Evolutionary conservation across 2,329 filamentous ascomycete genomes (phyloP).

Genomic region (Endothia cerciana): DNA sequence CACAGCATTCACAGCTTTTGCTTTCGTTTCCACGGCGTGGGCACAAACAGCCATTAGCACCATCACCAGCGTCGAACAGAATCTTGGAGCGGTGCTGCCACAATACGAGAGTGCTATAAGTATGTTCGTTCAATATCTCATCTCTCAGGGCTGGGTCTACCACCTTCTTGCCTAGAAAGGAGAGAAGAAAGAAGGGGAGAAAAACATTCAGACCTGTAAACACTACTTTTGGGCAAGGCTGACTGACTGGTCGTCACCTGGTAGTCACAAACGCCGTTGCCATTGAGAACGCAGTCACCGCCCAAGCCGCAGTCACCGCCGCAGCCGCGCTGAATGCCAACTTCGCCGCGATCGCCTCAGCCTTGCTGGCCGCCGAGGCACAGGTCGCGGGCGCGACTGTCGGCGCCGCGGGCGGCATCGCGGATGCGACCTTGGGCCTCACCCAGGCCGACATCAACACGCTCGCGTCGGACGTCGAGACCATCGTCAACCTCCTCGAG

Average conservation of each 20-base stretch:
- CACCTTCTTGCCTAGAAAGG: neutral
- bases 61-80: neutral
- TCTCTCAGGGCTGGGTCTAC: neutral
- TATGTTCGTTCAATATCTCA: neutral
- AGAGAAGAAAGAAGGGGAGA: no score
- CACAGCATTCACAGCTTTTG: neutral
- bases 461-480: neutral
- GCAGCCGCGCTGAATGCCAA: neutral
- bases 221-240: no score
- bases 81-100: neutral
- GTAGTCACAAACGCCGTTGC: neutral
- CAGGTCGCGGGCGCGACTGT: neutral
- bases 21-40: neutral
- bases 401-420: neutral
- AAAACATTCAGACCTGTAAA: no score
- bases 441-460: slow-evolving; percentile 3
- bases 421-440: neutral
- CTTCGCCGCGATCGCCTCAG: neutral
- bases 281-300: neutral
- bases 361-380: neutral
- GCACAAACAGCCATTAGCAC: slow-evolving; percentile 9
- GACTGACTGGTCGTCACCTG: neutral
- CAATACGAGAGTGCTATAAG: neutral
- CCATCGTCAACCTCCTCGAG: neutral
- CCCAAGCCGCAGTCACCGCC: neutral